These are phyloP conservation scores for Yamadazyma dushanensis DNA, from an alignment of 1,139 yeast species.

Conservation along the genomic window DNA sequence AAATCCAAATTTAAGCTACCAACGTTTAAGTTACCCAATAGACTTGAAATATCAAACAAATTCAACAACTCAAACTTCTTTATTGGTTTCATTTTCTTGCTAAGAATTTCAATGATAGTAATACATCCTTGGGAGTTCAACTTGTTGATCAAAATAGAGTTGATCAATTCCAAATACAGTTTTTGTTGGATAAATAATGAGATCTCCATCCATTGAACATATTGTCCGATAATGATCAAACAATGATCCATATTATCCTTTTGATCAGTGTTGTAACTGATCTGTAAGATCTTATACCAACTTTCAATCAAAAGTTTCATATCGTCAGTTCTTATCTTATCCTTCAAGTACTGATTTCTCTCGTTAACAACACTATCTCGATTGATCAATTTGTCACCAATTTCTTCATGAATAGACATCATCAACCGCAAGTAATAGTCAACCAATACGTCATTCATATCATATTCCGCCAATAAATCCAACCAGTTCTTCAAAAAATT, in stretches of 20 bases:
- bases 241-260: conserved; percentile 57
- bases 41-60: conserved; percentile 62
- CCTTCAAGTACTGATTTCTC: conserved; percentile 74
- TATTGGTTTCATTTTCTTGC: conserved; percentile 90
- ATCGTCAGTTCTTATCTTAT: conserved; percentile 74
- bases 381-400: conserved; percentile 85
- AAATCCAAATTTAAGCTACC: conserved; percentile 49
- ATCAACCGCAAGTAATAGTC: conserved; percentile 80
- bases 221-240: conserved; percentile 75
- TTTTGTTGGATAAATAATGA: conserved; percentile 64
- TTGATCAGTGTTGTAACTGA: conserved; percentile 20
- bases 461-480: conserved; percentile 19
- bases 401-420: conserved; percentile 79
- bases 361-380: conserved; percentile 63
- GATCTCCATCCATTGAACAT: conserved; percentile 95
- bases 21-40: conserved; percentile 31
- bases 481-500: conserved; percentile 68
- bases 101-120: conserved; percentile 76
- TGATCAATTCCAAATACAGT: conserved; percentile 61
- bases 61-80: conserved; percentile 78
- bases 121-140: conserved; percentile 50
- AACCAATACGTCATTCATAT: conserved; percentile 40
- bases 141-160: conserved; percentile 20
- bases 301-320: conserved; percentile 64
- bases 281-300: conserved; percentile 64